Evolutionary conservation across 768 basidiomycete species (phyloP), one percentile per base, ranked within the genome.

Genomic region (Termitomyces heimii): DNA sequence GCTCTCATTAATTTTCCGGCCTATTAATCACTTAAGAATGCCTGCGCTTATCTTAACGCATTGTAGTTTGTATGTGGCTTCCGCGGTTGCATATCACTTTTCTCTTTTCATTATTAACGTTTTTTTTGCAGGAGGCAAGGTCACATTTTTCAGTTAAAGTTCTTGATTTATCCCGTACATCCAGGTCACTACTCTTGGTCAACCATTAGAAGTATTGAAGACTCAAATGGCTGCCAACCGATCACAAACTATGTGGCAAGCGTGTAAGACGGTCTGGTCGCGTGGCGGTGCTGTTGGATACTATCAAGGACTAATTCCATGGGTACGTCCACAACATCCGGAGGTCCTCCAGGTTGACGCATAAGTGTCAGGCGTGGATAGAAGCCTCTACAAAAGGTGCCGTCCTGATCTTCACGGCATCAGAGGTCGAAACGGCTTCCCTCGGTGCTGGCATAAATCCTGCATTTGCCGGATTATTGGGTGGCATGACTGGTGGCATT

Each of bases 161-260:
- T 10, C 20, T 54, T 31, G 45, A 52, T 40, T 42, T 49, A 57
- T 28, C 39, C 4, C 59, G 59, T 20, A 24, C 35, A 59, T 57
- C 53, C 67, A 98, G 88, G 97, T 99, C 63, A 98, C 97, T 56
- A 98, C 96, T 9, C 83, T 99, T 31, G 97, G 97, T 37, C 97
- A 99, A 77, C 97, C 97, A 22, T 77, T 99, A 57, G 97, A 99
- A 76, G 97, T 98, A 34, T 74, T 98, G 63, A 99, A 99, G 76
- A 99, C 97, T 18, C 97, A 99, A 70, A 98, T 99, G 97, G 97
- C 97, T 57, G 93, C 94, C 59, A 95, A 96, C 77, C 86, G 97
- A 60, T 84, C 82, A 10, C 94, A 99, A 71, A 79, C 88, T 13
- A 97, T 99, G 94, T 64, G 79, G 59, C 84, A 92, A 68, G 95